Conservation (phyloP, 495 filamentous ascomycete species). For the Amorphotheca resinae region DNA sequence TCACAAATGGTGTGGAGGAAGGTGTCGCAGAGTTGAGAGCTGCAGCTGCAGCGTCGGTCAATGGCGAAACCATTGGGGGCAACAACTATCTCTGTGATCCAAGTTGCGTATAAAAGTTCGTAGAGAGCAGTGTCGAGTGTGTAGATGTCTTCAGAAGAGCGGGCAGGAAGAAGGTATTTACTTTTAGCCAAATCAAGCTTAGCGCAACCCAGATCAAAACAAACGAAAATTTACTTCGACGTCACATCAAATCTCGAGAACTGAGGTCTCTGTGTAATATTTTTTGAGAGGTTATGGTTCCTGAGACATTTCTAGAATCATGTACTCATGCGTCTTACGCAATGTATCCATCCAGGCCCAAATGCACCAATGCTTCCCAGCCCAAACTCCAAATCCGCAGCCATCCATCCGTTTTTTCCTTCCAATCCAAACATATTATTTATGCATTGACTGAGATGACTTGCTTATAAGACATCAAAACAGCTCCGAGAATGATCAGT, state of each 20-base stretch:
- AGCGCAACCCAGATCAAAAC: background rate
- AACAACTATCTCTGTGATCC: background rate
- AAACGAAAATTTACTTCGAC: constrained; percentile 2
- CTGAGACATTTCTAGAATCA: background rate
- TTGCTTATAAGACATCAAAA: background rate
- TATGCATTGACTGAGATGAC: constrained; percentile 2
- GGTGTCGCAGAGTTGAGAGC: constrained; percentile 9
- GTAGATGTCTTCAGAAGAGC: too few species aligned
- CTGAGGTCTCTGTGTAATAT: background rate
- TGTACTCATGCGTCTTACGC: background rate
- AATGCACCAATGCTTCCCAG: background rate
- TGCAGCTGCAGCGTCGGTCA: constrained; percentile 3
- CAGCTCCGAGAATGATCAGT: background rate
- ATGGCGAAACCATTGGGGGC: constrained; percentile 16
- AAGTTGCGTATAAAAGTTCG: background rate
- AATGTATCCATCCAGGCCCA: background rate
- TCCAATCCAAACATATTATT: constrained; percentile 2
- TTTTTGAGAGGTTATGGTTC: background rate
- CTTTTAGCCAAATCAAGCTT: background rate
- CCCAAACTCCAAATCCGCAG: constrained; percentile 7
- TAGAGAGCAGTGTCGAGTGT: too few species aligned
- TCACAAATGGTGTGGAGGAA: background rate
- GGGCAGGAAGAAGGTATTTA: background rate
- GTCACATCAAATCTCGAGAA: background rate
- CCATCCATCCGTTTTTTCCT: constrained; percentile 1